Evolutionary conservation across 2,329 filamentous ascomycete species (phyloP).

Genomic region (Alternaria tenuissima): DNA sequence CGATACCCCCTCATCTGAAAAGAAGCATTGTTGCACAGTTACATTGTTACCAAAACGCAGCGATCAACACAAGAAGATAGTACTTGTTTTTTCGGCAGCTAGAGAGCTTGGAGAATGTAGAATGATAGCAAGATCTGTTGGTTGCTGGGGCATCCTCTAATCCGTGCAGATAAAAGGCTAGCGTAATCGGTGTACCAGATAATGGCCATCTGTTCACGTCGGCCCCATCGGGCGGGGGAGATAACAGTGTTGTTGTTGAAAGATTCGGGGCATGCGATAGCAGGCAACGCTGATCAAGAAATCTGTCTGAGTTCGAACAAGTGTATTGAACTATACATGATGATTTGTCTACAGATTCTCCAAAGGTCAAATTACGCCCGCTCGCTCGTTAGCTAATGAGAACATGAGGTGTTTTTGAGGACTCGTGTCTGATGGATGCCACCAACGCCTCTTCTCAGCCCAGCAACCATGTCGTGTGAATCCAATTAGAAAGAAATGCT

Average conservation of each 20-base stretch:
- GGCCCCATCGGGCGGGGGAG: neutral
- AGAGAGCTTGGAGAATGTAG: neutral
- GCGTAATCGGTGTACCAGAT: neutral
- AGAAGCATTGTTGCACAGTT: neutral
- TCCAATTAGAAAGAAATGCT: neutral
- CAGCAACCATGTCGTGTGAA: neutral
- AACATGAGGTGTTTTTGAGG: neutral
- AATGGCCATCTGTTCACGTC: neutral
- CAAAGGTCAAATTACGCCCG: neutral
- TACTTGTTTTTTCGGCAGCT: neutral
- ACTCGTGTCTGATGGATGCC: neutral
- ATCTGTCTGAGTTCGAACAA: neutral
- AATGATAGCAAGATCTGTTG: neutral
- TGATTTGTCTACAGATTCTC: neutral
- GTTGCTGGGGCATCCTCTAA: neutral
- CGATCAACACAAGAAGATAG: neutral
- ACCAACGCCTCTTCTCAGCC: neutral
- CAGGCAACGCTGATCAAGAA: neutral
- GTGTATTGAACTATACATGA: neutral
- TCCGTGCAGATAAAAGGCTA: neutral
- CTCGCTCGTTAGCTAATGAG: neutral
- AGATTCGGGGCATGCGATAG: neutral
- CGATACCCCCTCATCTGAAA: neutral
- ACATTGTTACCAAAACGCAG: neutral
- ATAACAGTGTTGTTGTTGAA: neutral